Evolutionary conservation across 148 eudicot species (phyloP).

Genomic region (Vaccinium myrtillus): DNA sequence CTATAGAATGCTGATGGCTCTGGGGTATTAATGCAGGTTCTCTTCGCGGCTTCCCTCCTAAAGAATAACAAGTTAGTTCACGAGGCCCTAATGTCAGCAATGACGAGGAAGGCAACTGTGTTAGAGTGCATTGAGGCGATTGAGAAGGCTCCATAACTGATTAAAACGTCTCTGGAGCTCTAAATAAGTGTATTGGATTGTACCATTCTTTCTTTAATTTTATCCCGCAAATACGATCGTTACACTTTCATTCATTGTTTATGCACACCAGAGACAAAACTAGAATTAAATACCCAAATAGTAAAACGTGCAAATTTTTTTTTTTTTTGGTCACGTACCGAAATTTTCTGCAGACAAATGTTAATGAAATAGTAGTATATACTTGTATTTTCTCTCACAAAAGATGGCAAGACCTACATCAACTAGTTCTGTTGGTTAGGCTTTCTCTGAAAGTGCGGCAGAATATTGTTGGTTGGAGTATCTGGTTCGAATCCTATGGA

Average conservation of each 20-base stretch:
- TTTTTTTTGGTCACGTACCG: background rate
- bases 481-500: background rate
- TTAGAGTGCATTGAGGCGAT: slow-evolving; percentile 82
- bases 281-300: background rate
- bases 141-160: slow-evolving; percentile 49
- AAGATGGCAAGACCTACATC: background rate
- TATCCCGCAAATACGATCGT: background rate
- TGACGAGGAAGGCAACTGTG: slow-evolving; percentile 76
- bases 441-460: background rate
- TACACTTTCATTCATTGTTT: background rate
- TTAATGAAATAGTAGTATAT: background rate
- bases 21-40: slow-evolving; percentile 46
- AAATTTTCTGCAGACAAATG: background rate
- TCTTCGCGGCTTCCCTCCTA: slow-evolving; percentile 76
- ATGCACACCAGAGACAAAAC: background rate
- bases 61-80: slow-evolving; percentile 69
- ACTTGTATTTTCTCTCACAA: background rate
- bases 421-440: background rate
- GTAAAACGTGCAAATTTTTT: background rate
- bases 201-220: background rate
- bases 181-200: background rate
- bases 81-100: slow-evolving; percentile 80
- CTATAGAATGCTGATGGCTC: background rate
- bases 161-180: background rate
- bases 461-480: no score